Conservation (phyloP, 139 green algal species). For the Chlorella ohadii region DNA sequence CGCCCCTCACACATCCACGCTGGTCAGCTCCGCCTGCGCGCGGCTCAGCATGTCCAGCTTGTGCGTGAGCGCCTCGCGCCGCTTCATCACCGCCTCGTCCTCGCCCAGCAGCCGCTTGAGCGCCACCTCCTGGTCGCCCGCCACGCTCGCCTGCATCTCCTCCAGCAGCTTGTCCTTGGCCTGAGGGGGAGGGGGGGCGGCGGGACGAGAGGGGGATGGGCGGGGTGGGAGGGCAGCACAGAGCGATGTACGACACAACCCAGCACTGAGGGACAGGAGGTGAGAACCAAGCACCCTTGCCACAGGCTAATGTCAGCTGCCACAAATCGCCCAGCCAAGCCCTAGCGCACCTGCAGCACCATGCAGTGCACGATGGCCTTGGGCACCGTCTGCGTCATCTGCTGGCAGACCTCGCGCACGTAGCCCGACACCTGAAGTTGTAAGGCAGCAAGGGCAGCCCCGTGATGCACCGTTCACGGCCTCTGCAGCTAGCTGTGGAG, state of each 20-base stretch:
- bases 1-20: slow-evolving; percentile 37
- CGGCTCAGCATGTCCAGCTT: slow-evolving; percentile 61
- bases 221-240: too few species aligned
- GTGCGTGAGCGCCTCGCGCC: slow-evolving; percentile 54
- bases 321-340: too few species aligned
- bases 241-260: too few species aligned
- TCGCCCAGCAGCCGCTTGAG: slow-evolving; percentile 86
- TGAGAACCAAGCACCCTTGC: too few species aligned
- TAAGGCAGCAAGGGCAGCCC: neutral
- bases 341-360: slow-evolving; percentile 49
- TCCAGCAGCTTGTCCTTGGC: slow-evolving; percentile 82
- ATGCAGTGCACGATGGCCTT: slow-evolving; percentile 94
- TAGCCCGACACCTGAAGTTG: slow-evolving; percentile 79
- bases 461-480: too few species aligned
- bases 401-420: slow-evolving; percentile 86
- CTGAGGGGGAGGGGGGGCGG: slow-evolving; percentile 48
- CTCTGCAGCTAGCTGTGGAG: too few species aligned
- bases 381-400: slow-evolving; percentile 91
- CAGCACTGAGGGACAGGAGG: too few species aligned
- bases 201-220: neutral
- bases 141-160: slow-evolving; percentile 78
- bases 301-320: too few species aligned
- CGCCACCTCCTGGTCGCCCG: slow-evolving; percentile 77
- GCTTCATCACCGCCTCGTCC: slow-evolving; percentile 81
- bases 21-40: slow-evolving; percentile 48